These are phyloP conservation scores for Macrocybe gigantea DNA, from an alignment of 768 basidiomycete genomes.

Conservation along the genomic window DNA sequence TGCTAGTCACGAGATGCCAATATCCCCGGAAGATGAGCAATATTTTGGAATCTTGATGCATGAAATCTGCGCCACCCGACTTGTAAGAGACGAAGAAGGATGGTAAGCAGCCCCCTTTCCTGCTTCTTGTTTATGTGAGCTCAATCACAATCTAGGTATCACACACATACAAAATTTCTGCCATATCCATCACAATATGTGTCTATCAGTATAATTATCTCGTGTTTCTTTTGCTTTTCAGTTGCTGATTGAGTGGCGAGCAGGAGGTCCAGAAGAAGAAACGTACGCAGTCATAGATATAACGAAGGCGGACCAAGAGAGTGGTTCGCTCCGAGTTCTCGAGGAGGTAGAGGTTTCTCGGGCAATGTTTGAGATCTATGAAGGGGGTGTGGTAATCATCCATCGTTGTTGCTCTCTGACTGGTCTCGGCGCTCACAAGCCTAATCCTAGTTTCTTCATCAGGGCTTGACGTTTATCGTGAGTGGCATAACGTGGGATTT, in stretches of 20 bases:
- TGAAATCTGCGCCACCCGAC: slow-evolving; percentile 53
- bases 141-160: slow-evolving; percentile 49
- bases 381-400: slow-evolving; percentile 70
- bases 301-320: slow-evolving; percentile 30
- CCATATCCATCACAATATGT: slow-evolving; percentile 72
- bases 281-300: slow-evolving; percentile 72
- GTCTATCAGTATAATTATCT: slow-evolving; percentile 47
- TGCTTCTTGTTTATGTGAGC: not conserved
- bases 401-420: not conserved
- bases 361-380: slow-evolving; percentile 84
- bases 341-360: slow-evolving; percentile 84
- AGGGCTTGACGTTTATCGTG: slow-evolving; percentile 78
- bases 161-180: slow-evolving; percentile 71
- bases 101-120: slow-evolving; percentile 42
- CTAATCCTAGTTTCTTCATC: slow-evolving; percentile 70
- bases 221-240: not conserved
- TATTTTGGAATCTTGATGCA: slow-evolving; percentile 68
- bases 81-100: slow-evolving; percentile 70
- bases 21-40: slow-evolving; percentile 53
- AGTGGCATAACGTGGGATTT: slow-evolving; percentile 11
- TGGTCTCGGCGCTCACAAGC: not conserved
- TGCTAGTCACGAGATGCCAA: slow-evolving; percentile 81
- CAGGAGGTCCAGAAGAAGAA: slow-evolving; percentile 67
- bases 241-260: not conserved
- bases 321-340: slow-evolving; percentile 36